A percentile compares a stretch with the other conserved stretches of the same genome.
phyloP scores from a whole-genome alignment of 331 rosid species.

The Rosa hybrid region DNA sequence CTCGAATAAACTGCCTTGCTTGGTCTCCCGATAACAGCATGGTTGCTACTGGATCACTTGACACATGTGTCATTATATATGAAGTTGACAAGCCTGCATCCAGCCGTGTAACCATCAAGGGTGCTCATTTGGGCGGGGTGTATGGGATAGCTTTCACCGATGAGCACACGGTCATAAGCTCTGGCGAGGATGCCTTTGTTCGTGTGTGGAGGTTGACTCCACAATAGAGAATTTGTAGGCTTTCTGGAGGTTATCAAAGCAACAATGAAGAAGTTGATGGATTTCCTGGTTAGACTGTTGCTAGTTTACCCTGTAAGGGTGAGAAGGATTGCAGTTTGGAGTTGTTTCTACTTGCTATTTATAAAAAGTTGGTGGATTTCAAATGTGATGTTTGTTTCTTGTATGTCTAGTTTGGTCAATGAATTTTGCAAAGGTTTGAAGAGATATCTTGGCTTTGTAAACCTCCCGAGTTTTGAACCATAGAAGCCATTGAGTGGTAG shows the following conservation, averaged over 20 bases:
- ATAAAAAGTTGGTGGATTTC: slow-evolving; percentile 16
- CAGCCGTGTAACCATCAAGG: slow-evolving; percentile 71
- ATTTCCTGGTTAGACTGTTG: not conserved
- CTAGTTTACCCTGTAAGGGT: slow-evolving; percentile 21
- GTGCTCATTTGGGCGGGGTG: slow-evolving; percentile 95
- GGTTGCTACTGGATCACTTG: slow-evolving; percentile 95
- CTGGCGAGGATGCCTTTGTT: slow-evolving; percentile 97
- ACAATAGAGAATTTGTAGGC: slow-evolving; percentile 39
- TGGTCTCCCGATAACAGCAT: slow-evolving; percentile 88
- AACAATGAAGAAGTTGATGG: slow-evolving; percentile 16
- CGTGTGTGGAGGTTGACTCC: slow-evolving; percentile 86
- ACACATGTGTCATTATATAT: slow-evolving; percentile 73
- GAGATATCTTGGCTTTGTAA: not conserved
- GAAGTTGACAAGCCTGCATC: slow-evolving; percentile 87
- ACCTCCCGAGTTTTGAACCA: not conserved
- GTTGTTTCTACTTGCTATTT: slow-evolving; percentile 7
- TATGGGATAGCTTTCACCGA: slow-evolving; percentile 89
- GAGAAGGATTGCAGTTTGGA: slow-evolving; percentile 19
- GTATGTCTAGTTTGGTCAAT: not conserved
- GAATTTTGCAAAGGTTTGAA: not conserved
- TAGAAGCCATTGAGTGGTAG: not conserved
- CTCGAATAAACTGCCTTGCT: slow-evolving; percentile 91
- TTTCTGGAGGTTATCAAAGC: slow-evolving; percentile 26
- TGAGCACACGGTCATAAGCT: slow-evolving; percentile 72
- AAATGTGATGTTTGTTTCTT: slow-evolving; percentile 1